Percentiles rank a stretch among this genome's conserved stretches.
Conservation (phyloP, 2,329 filamentous ascomycete genomes). For the Sordariomycetes sp. region DNA sequence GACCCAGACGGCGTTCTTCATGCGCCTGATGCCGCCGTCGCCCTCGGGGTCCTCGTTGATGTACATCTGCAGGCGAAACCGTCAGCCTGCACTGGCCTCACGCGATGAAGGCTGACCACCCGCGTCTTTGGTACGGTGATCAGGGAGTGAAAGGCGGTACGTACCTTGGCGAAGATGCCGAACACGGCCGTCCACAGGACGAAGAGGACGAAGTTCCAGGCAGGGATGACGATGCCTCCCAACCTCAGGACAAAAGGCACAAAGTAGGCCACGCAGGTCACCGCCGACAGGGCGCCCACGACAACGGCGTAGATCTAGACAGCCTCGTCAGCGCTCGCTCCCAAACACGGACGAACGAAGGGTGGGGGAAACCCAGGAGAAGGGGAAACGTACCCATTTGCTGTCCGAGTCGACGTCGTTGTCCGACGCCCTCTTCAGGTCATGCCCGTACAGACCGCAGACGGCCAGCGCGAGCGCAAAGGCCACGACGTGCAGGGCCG, state of each 20-base stretch:
- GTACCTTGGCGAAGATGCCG: conserved; percentile 66
- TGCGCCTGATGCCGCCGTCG: conserved; percentile 55
- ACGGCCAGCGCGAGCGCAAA: conserved; percentile 70
- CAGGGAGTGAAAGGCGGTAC: conserved; percentile 6
- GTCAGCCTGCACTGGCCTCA: too few relatives aligned
- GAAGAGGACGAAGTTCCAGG: conserved; percentile 64
- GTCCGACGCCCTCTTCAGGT: conserved; percentile 48
- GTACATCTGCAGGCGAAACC: conserved; percentile 43
- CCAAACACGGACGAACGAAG: too few relatives aligned
- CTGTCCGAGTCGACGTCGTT: conserved; percentile 41
- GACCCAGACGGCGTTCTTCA: conserved; percentile 84
- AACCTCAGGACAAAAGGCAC: conserved; percentile 50
- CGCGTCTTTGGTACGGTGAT: neutral
- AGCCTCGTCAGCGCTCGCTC: conserved; percentile 1
- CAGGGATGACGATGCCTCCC: conserved; percentile 40
- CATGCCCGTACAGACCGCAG: conserved; percentile 67
- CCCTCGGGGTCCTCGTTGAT: conserved; percentile 59
- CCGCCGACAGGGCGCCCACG: conserved; percentile 54
- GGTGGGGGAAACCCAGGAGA: neutral
- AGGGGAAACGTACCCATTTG: conserved; percentile 53
- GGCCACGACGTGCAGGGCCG: conserved; percentile 62
- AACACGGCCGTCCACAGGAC: conserved; percentile 77
- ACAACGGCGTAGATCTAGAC: conserved; percentile 61
- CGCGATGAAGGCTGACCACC: neutral
- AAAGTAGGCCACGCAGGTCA: conserved; percentile 57